Conservation (phyloP, 495 filamentous ascomycete species). For the Cladorrhinum samala region DNA sequence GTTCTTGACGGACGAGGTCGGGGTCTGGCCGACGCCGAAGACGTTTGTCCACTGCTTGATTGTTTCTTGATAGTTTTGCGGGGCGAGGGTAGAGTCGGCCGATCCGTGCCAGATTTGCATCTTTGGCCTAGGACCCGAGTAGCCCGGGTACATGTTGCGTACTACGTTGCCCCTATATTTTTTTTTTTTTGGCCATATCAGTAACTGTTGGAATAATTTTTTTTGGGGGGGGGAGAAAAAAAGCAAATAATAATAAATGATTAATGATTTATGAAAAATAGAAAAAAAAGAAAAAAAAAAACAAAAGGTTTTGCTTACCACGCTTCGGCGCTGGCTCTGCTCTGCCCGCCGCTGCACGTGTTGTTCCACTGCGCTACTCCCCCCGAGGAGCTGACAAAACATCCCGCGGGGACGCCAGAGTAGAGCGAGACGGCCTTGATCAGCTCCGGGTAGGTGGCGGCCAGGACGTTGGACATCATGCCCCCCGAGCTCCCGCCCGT, state of each 20-base stretch:
- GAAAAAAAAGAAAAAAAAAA: neutral
- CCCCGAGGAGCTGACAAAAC: conserved; percentile 38
- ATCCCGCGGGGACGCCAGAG: conserved; percentile 54
- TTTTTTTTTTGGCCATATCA: too few species aligned
- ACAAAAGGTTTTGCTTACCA: too few species aligned
- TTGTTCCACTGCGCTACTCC: conserved; percentile 41
- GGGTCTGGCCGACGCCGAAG: conserved; percentile 30
- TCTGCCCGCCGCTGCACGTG: conserved; percentile 35
- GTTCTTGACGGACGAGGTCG: conserved; percentile 27
- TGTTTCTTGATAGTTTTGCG: conserved; percentile 42
- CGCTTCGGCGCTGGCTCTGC: conserved; percentile 32
- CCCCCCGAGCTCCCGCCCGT: conserved; percentile 36
- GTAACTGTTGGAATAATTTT: neutral
- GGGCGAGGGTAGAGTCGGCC: conserved; percentile 38
- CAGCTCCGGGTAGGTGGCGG: conserved; percentile 52
- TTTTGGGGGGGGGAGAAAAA: neutral
- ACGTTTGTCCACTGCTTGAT: conserved; percentile 51
- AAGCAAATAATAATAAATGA: neutral
- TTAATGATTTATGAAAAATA: neutral
- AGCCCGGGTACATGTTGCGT: conserved; percentile 41
- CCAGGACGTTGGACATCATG: conserved; percentile 49
- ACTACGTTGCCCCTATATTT: conserved; percentile 30
- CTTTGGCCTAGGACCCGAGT: conserved; percentile 42
- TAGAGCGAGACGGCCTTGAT: conserved; percentile 51
- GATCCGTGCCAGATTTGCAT: conserved; percentile 55